A percentile compares a stretch with the other conserved stretches of the same genome.
phyloP scores from a whole-genome alignment of 2,329 filamentous ascomycete genomes.

The Neopestalotiopsis clavispora region DNA sequence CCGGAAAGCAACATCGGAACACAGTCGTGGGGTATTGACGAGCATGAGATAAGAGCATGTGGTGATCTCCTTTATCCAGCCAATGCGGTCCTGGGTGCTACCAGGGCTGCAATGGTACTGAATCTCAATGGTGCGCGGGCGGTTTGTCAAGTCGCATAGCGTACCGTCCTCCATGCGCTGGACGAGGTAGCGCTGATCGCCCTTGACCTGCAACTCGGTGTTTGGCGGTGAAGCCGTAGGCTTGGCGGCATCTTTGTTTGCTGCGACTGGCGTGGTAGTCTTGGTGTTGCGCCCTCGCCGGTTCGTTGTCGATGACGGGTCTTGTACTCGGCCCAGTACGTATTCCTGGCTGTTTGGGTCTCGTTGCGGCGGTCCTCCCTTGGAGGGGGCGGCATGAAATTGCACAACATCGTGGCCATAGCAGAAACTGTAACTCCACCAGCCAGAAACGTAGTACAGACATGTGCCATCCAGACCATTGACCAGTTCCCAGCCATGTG shows the following conservation, averaged over 20 bases:
- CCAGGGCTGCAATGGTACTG: constrained; percentile 81
- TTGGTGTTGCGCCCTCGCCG: constrained; percentile 26
- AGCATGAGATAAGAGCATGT: constrained; percentile 95
- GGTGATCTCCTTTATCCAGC: constrained; percentile 90
- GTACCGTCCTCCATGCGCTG: constrained; percentile 82
- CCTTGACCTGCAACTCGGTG: constrained; percentile 78
- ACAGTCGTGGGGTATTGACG: constrained; percentile 86
- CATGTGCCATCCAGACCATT: constrained; percentile 78
- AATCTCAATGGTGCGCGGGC: constrained; percentile 82
- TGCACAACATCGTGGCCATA: constrained; percentile 87
- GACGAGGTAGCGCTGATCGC: constrained; percentile 84
- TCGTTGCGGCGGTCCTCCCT: constrained; percentile 75
- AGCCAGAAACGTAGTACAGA: constrained; percentile 81
- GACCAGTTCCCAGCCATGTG: constrained; percentile 80
- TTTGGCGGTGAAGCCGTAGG: constrained; percentile 41
- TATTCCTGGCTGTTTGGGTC: constrained; percentile 80
- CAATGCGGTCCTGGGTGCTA: constrained; percentile 74
- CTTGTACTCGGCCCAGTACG: constrained; percentile 68
- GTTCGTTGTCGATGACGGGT: constrained; percentile 28
- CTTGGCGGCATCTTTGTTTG: constrained; percentile 28
- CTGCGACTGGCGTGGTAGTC: constrained; percentile 14
- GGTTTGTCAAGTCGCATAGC: constrained; percentile 82
- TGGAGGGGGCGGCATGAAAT: constrained; percentile 80
- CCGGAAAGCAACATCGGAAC: constrained; percentile 83
- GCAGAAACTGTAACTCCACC: constrained; percentile 97